phyloP scores from a whole-genome alignment of 495 filamentous ascomycete species.

The Ramalina intermedia region DNA sequence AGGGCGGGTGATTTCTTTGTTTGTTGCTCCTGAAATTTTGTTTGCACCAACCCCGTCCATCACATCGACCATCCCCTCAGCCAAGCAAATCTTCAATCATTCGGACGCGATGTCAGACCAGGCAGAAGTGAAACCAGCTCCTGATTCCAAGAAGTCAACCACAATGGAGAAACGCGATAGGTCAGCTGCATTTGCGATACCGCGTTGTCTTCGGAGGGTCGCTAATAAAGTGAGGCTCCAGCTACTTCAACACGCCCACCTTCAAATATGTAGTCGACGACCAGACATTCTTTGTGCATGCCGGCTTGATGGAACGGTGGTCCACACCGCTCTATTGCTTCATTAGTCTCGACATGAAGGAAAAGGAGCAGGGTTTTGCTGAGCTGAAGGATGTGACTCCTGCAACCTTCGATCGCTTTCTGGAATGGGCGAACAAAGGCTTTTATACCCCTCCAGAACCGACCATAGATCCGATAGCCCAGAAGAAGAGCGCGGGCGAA shows the following conservation, averaged over 20 bases:
- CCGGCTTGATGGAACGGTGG: neutral
- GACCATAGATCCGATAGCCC: slow-evolving; percentile 6
- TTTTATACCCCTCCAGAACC: slow-evolving; percentile 4
- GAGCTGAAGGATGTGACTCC: slow-evolving; percentile 4
- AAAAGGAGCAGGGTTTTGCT: slow-evolving; percentile 4
- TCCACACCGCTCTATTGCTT: slow-evolving; percentile 2
- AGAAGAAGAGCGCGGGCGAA: neutral
- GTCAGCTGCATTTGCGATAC: too few relatives aligned
- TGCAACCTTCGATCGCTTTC: slow-evolving; percentile 6
- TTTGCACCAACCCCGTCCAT: too few relatives aligned
- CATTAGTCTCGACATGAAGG: slow-evolving; percentile 6
- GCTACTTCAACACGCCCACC: slow-evolving; percentile 3
- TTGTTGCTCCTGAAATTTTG: too few relatives aligned
- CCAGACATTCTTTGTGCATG: slow-evolving; percentile 4
- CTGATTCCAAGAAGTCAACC: too few relatives aligned
- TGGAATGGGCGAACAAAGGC: slow-evolving; percentile 9
- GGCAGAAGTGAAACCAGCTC: too few relatives aligned
- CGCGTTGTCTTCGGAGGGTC: neutral
- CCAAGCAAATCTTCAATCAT: too few relatives aligned
- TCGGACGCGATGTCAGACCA: too few relatives aligned
- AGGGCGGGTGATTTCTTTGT: too few relatives aligned
- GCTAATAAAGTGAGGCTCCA: neutral
- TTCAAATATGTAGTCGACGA: slow-evolving; percentile 9
- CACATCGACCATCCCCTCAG: too few relatives aligned
- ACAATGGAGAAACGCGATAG: too few relatives aligned